Percentiles rank a stretch among this genome's conserved stretches.
Evolutionary conservation across 2,329 filamentous ascomycete species (phyloP).

Genomic region (Cercospora citrullina): DNA sequence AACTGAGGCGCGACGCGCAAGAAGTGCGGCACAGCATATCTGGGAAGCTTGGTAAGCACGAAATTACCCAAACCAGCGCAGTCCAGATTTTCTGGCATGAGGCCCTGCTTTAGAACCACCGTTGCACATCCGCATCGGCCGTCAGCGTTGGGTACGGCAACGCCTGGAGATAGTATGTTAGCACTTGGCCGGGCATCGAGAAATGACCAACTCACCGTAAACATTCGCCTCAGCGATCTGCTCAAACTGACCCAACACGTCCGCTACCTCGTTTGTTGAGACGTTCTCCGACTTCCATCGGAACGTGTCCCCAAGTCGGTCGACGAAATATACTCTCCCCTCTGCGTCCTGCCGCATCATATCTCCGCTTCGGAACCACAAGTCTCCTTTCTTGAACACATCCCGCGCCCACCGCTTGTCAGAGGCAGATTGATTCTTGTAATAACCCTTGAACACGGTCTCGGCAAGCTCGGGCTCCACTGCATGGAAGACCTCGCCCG

Average conservation of each 20-base stretch:
- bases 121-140: slow-evolving; percentile 80
- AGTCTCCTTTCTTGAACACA: slow-evolving; percentile 74
- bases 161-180: slow-evolving; percentile 55
- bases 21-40: slow-evolving; percentile 76
- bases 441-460: slow-evolving; percentile 77
- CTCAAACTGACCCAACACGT: slow-evolving; percentile 59
- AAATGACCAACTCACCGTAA: neutral
- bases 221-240: slow-evolving; percentile 17
- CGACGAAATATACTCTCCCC: slow-evolving; percentile 75
- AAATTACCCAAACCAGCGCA: slow-evolving; percentile 64
- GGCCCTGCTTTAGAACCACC: slow-evolving; percentile 55
- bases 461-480: slow-evolving; percentile 65
- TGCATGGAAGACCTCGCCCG: slow-evolving; percentile 73
- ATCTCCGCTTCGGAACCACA: slow-evolving; percentile 80
- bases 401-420: slow-evolving; percentile 70
- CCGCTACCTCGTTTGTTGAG: slow-evolving; percentile 64
- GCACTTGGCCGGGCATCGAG: slow-evolving; percentile 52
- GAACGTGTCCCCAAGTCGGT: slow-evolving; percentile 74
- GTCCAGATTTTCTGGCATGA: slow-evolving; percentile 49
- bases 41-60: slow-evolving; percentile 60
- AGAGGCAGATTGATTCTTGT: slow-evolving; percentile 68
- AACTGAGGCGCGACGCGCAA: slow-evolving; percentile 63
- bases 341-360: slow-evolving; percentile 68
- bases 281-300: slow-evolving; percentile 67
- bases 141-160: slow-evolving; percentile 75